A percentile compares a stretch with the other conserved stretches of the same genome.
Evolutionary conservation across 371 early-diverging fungal species (phyloP).

Genomic region (Actinomucor elegans): DNA sequence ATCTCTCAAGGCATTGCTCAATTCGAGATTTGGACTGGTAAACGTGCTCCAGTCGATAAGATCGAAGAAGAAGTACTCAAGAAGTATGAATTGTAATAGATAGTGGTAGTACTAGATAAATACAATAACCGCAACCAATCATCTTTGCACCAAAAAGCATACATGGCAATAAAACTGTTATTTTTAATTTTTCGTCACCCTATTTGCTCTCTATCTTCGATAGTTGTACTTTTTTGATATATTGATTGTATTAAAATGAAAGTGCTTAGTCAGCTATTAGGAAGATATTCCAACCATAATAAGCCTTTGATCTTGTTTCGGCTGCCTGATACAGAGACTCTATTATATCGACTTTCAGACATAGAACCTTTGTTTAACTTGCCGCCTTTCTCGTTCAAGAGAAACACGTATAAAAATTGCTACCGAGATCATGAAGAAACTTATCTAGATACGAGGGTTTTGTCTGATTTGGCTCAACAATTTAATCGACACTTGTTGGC

Average conservation of each 20-base stretch:
- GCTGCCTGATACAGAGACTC: conserved; percentile 13
- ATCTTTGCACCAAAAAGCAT: background rate
- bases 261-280: conserved; percentile 18
- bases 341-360: conserved; percentile 24
- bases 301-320: conserved; percentile 25
- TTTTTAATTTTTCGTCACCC: background rate
- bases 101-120: no score
- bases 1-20: conserved; percentile 93
- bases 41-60: conserved; percentile 50
- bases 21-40: conserved; percentile 72
- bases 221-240: background rate
- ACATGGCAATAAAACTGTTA: background rate
- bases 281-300: conserved; percentile 19
- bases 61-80: conserved; percentile 48
- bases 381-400: conserved; percentile 11
- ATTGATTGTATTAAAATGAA: no score
- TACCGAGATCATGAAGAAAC: conserved; percentile 29
- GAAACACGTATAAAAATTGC: conserved; percentile 11
- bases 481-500: conserved; percentile 10
- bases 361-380: conserved; percentile 24
- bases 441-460: conserved; percentile 18
- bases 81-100: conserved; percentile 35
- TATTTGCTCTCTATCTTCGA: background rate
- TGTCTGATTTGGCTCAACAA: conserved; percentile 17
- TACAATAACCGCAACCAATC: background rate